Evolutionary conservation across 805 yeast genomes (phyloP).

Genomic region (Candida broadrunensis): DNA sequence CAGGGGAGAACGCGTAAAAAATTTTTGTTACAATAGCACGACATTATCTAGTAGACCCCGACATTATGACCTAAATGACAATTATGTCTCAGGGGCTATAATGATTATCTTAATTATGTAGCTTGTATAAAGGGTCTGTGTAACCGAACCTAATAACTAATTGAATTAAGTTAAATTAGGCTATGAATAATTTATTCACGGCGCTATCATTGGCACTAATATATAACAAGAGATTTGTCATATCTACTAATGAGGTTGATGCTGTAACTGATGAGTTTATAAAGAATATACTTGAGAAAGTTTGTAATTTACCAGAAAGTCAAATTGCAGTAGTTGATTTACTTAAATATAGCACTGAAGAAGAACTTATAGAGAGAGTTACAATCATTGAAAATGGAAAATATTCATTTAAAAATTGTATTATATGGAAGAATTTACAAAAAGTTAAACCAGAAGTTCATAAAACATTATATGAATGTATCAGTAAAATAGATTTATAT

Average conservation of each 20-base stretch:
- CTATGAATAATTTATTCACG: slow-evolving; percentile 18
- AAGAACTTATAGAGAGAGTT: slow-evolving; percentile 2
- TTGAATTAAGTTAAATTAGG: too few relatives aligned
- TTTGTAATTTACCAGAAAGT: slow-evolving; percentile 5
- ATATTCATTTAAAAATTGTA: slow-evolving; percentile 6
- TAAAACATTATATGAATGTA: slow-evolving; percentile 12
- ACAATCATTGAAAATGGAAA: slow-evolving; percentile 1
- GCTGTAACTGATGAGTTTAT: slow-evolving; percentile 3
- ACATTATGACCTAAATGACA: too few relatives aligned
- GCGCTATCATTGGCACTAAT: slow-evolving; percentile 18
- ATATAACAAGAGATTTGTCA: slow-evolving; percentile 14
- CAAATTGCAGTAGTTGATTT: slow-evolving; percentile 10
- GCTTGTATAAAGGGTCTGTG: too few relatives aligned
- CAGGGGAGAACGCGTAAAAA: too few relatives aligned
- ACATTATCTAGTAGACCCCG: too few relatives aligned
- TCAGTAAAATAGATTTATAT: slow-evolving; percentile 18
- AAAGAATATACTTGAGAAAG: slow-evolving; percentile 4
- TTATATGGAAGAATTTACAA: slow-evolving; percentile 18
- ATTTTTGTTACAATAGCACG: too few relatives aligned
- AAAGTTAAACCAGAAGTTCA: slow-evolving; percentile 9
- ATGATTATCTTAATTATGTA: too few relatives aligned
- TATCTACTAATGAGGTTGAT: slow-evolving; percentile 11
- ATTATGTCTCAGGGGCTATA: too few relatives aligned
- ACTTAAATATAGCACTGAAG: slow-evolving; percentile 1
- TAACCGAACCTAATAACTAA: too few relatives aligned